Evolutionary conservation across 179 eudicot genomes (phyloP).

Genomic region (Amaranthus tricolor): DNA sequence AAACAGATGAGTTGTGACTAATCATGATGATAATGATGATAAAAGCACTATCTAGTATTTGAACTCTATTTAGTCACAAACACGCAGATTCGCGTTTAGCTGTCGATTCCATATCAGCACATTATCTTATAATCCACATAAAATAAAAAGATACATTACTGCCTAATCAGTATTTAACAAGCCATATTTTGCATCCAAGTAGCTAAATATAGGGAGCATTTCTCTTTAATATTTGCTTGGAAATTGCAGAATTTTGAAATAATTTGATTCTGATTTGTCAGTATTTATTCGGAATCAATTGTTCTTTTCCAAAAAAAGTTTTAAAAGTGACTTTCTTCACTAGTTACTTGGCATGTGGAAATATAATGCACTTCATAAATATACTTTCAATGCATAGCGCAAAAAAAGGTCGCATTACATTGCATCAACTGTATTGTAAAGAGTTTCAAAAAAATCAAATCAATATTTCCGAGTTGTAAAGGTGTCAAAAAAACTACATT

Average conservation of each 20-base stretch:
- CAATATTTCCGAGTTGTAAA: too few species aligned
- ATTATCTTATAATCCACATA: conserved; percentile 24
- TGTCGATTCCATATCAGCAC: conserved; percentile 24
- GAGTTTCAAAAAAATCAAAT: too few species aligned
- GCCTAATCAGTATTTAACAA: conserved; percentile 15
- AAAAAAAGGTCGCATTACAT: too few species aligned
- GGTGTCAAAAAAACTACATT: too few species aligned
- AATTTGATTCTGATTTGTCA: conserved; percentile 54
- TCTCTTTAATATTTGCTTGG: background rate
- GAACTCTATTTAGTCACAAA: conserved; percentile 26
- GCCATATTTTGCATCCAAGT: background rate
- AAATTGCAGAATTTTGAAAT: conserved; percentile 18
- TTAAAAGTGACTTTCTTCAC: conserved; percentile 44
- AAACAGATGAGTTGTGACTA: conserved; percentile 8
- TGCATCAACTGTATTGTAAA: too few species aligned
- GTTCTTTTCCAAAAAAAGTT: conserved; percentile 41
- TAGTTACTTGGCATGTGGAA: conserved; percentile 62
- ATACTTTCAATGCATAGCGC: conserved; percentile 11
- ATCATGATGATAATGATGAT: conserved; percentile 24
- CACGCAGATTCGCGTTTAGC: conserved; percentile 28
- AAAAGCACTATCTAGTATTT: background rate
- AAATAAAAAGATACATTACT: conserved; percentile 5
- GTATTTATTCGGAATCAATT: conserved; percentile 56
- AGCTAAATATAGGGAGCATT: background rate
- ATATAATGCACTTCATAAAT: conserved; percentile 44